These are phyloP conservation scores for Penicillium sp. DNA, from an alignment of 2,329 filamentous ascomycete genomes.

Conservation along the genomic window DNA sequence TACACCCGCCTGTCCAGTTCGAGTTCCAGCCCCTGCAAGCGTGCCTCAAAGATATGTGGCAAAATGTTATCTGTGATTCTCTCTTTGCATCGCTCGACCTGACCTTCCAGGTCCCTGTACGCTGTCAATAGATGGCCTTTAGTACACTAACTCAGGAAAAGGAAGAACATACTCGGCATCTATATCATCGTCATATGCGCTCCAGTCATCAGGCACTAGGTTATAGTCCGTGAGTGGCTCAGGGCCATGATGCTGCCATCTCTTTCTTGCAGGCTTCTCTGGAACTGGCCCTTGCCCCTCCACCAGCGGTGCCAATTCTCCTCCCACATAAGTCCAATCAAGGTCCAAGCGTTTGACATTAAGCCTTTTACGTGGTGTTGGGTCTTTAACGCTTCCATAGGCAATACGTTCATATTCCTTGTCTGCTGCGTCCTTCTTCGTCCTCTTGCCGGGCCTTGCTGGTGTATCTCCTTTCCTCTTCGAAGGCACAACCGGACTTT, in stretches of 20 bases:
- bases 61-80: slow-evolving; percentile 4
- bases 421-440: background rate
- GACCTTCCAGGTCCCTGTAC: slow-evolving; percentile 2
- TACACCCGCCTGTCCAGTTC: background rate
- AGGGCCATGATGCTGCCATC: background rate
- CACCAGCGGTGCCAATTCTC: too few species aligned
- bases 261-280: background rate
- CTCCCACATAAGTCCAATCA: background rate
- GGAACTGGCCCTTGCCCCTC: background rate
- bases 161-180: background rate
- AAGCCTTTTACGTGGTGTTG: background rate
- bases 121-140: background rate
- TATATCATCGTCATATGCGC: background rate
- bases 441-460: too few species aligned
- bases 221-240: background rate
- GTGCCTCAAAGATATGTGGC: background rate
- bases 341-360: background rate
- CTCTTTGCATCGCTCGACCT: slow-evolving; percentile 5
- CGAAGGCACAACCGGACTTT: too few species aligned
- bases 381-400: background rate
- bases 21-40: background rate
- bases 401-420: background rate
- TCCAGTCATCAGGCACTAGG: background rate
- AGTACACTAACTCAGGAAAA: too few species aligned
- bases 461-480: too few species aligned